Evolutionary conservation across 2,329 filamentous ascomycete species (phyloP), one percentile per base, ranked within the genome.

Genomic region (Neopestalotiopsis rosae): DNA sequence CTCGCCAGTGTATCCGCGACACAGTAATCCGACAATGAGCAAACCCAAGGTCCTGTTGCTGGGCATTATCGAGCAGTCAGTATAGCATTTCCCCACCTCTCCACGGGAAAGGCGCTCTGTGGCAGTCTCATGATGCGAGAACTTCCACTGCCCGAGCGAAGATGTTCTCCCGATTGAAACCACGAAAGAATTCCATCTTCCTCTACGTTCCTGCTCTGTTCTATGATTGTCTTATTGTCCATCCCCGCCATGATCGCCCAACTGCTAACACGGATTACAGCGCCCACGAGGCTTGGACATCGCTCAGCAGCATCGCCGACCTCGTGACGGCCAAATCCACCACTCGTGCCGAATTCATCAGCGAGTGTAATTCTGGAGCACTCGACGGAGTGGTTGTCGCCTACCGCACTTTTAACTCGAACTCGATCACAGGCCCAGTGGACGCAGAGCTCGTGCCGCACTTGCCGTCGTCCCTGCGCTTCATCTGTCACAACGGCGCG

Each of bases 391-490:
- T 90, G 40, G 76, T 87, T 24, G 90, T 87, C 49, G 86, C 87
- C 34, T 96, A 92, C 80, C 89, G 93, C 67, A 95, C 92, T 14
- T 94, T 94, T 74, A 80, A 79, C 59, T 70, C 69, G 9, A 63
- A 88, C 57, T 76, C 76, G 13, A 83, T 91, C 68, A 95, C 93
- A 0, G 94, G 94, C 1, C 80, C 83, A 24, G 82, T 96, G 71
- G 92, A 97, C 77, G 85, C 85, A 59, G 92, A 94, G 78, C 80
- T 96, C n/a, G 80, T 95, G 45, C 79, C 84, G 58, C 85, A 79
- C 1, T 79, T 91, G 24, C 89, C 89, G 4, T 72, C 77, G n/a
- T 84, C 82, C 17, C 78, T 91, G 58, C 82, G 81, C 70, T 91
- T 88, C 74, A 81, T 91, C 72, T 89, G 86, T 74, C 89, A 91